phyloP scores from a whole-genome alignment of 257 asterid species.

The Solanum peruvianum region DNA sequence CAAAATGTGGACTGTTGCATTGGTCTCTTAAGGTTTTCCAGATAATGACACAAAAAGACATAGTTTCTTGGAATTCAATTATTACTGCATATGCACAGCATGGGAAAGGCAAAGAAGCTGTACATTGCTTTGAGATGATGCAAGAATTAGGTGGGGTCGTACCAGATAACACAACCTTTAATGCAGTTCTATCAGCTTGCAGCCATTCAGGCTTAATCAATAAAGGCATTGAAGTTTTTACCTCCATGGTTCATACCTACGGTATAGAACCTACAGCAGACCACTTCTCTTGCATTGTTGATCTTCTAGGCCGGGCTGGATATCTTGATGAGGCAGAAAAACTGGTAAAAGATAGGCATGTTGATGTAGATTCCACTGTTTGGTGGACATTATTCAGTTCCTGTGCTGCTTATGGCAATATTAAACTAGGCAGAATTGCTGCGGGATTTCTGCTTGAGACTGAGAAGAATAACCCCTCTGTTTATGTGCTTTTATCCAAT shows the following conservation, averaged over 20 bases:
- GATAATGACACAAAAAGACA: conserved; percentile 37
- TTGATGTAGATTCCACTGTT: conserved; percentile 35
- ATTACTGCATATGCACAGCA: conserved; percentile 68
- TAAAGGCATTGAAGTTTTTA: conserved; percentile 52
- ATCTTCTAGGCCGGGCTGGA: conserved; percentile 69
- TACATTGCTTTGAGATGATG: conserved; percentile 55
- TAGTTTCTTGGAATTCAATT: conserved; percentile 67
- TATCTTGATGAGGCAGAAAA: conserved; percentile 54
- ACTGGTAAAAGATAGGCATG: conserved; percentile 22
- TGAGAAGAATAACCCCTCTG: conserved; percentile 42
- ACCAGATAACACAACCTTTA: conserved; percentile 76
- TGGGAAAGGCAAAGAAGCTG: conserved; percentile 60
- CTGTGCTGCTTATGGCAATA: conserved; percentile 52
- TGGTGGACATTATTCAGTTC: conserved; percentile 81
- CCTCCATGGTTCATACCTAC: conserved; percentile 33
- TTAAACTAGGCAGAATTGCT: conserved; percentile 47
- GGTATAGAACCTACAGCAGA: conserved; percentile 42
- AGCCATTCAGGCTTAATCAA: conserved; percentile 71
- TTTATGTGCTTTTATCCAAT: conserved; percentile 63
- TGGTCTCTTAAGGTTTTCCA: conserved; percentile 49
- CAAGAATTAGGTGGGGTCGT: conserved; percentile 9
- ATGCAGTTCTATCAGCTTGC: conserved; percentile 79
- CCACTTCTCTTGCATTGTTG: conserved; percentile 70
- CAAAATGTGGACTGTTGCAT: conserved; percentile 46
- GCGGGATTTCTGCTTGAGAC: conserved; percentile 44